Evolutionary conservation across 768 basidiomycete genomes (phyloP).

Genomic region (Lactarius hengduanensis): DNA sequence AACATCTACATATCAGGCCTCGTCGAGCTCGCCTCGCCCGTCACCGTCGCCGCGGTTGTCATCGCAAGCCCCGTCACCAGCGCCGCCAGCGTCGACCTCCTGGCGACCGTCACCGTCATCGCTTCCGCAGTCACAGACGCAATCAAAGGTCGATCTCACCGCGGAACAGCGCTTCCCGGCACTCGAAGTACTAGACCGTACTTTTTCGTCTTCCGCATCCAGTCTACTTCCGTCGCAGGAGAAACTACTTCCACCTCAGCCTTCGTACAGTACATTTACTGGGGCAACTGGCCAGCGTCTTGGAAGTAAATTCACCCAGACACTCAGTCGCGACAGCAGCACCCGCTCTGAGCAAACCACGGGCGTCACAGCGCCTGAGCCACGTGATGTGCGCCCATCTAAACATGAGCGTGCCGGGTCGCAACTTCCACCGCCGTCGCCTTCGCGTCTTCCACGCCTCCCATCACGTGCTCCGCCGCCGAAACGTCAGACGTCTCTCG

Average conservation of each 20-base stretch:
- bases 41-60: constrained; percentile 23
- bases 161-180: constrained; percentile 83
- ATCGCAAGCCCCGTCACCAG: constrained; percentile 23
- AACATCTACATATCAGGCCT: constrained; percentile 12
- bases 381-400: constrained; percentile 14
- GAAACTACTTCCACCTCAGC: constrained; percentile 1
- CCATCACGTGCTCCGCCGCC: constrained; percentile 45
- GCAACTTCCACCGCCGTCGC: constrained; percentile 23
- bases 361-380: constrained; percentile 50
- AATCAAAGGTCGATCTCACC: constrained; percentile 40
- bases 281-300: background rate
- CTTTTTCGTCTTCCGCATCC: constrained; percentile 38
- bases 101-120: constrained; percentile 27
- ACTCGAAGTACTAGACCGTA: constrained; percentile 76
- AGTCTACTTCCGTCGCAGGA: constrained; percentile 20
- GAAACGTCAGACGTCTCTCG: constrained; percentile 49
- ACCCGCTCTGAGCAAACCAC: constrained; percentile 58
- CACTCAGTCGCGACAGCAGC: constrained; percentile 37
- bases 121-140: constrained; percentile 2
- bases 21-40: constrained; percentile 23
- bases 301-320: constrained; percentile 19
- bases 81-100: constrained; percentile 17
- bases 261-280: constrained; percentile 7
- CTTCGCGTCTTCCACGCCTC: constrained; percentile 28
- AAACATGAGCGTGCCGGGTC: constrained; percentile 18